Conservation (phyloP, 2,329 filamentous ascomycete genomes). For the Pseudogymnoascus sp. region DNA sequence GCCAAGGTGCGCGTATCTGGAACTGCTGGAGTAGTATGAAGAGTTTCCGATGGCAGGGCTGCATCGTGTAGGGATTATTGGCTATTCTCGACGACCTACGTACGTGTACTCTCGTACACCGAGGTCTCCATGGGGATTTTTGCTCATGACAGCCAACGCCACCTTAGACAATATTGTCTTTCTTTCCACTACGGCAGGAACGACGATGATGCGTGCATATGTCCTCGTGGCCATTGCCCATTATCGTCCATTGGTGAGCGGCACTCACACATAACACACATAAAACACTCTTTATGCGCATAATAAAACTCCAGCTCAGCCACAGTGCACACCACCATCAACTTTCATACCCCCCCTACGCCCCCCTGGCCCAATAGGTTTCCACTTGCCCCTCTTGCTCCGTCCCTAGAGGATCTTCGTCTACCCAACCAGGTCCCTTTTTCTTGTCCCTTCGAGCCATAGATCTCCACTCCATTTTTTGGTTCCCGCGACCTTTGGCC, state of each 20-base stretch:
- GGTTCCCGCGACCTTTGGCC: not conserved
- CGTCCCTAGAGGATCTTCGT: not conserved
- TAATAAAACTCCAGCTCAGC: not conserved
- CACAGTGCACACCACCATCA: not conserved
- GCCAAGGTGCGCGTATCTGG: conserved; percentile 6
- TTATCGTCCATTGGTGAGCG: not conserved
- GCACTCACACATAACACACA: not conserved
- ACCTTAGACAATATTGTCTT: not conserved
- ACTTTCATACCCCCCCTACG: not conserved
- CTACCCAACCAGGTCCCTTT: not conserved
- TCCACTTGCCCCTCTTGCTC: not conserved
- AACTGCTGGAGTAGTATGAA: not conserved
- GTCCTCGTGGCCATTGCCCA: not conserved
- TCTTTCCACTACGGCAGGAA: not conserved
- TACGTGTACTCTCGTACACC: not conserved
- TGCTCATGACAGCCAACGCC: not conserved
- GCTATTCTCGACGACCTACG: not conserved
- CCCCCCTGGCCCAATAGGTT: not conserved
- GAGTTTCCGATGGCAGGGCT: conserved; percentile 2
- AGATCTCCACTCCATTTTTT: not conserved
- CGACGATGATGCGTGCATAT: not conserved
- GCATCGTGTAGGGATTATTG: not conserved
- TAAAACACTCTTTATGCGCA: conserved; percentile 2
- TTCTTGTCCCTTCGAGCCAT: not conserved
- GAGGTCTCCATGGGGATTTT: not conserved